These are phyloP conservation scores for Plasmodium chabaudi DNA, from an alignment of 169 alveolate species.

Conservation along the genomic window DNA sequence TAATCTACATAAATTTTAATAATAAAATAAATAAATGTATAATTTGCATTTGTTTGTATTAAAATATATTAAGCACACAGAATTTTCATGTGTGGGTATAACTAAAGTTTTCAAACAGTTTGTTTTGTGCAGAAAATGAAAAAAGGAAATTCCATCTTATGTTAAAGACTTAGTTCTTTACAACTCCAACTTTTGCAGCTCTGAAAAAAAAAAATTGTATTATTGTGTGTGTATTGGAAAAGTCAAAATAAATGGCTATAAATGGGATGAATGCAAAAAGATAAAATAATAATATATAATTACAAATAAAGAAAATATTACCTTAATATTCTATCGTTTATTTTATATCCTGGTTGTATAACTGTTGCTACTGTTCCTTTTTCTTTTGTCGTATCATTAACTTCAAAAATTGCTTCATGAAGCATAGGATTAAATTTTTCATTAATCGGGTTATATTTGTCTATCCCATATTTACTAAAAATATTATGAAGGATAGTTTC, in stretches of 20 bases:
- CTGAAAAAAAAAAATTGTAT: conserved; percentile 7
- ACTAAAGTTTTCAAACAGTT: background rate
- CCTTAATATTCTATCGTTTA: conserved; percentile 91
- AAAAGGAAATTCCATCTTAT: background rate
- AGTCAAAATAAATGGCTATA: background rate
- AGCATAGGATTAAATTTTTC: conserved; percentile 92
- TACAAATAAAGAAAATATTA: conserved; percentile 75
- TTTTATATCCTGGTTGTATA: conserved; percentile 91
- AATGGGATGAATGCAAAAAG: too few relatives aligned
- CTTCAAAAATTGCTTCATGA: conserved; percentile 94
- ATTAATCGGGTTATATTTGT: conserved; percentile 87
- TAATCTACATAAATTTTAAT: too few relatives aligned
- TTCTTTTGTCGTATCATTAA: conserved; percentile 87
- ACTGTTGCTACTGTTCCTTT: conserved; percentile 91
- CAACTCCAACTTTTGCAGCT: conserved; percentile 74
- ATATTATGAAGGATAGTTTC: conserved; percentile 88
- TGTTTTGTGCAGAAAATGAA: background rate
- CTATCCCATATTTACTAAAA: conserved; percentile 88
- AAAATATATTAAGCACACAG: too few relatives aligned
- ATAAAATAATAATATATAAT: background rate
- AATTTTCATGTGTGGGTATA: background rate
- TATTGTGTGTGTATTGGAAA: background rate
- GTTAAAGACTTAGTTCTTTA: conserved; percentile 25
- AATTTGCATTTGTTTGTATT: too few relatives aligned
- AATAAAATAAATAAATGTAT: too few relatives aligned